A percentile compares a stretch with the other conserved stretches of the same genome.
These are phyloP conservation scores for Cutaneotrichosporon sp. DNA, from an alignment of 1,284 basidiomycete species.

Conservation along the genomic window DNA sequence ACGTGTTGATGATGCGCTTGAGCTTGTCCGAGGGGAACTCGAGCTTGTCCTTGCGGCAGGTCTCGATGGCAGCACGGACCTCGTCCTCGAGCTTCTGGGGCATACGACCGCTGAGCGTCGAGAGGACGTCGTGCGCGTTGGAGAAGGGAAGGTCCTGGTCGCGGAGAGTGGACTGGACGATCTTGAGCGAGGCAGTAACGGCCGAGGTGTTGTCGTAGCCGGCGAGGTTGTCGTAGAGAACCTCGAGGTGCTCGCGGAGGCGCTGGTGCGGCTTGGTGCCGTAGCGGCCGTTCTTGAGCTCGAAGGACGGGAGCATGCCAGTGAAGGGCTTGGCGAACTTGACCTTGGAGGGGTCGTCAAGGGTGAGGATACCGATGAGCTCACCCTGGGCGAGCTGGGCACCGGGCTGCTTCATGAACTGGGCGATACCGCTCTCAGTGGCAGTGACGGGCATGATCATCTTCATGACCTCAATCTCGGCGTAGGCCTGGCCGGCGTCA, in stretches of 20 bases:
- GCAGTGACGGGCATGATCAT: constrained; percentile 99
- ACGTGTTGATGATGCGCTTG: constrained; percentile 67
- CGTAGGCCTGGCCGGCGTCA: constrained; percentile 93
- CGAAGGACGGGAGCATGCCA: constrained; percentile 83
- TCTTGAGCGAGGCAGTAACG: constrained; percentile 46
- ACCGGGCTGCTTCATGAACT: constrained; percentile 97
- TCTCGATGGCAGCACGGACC: constrained; percentile 77
- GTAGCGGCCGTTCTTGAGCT: constrained; percentile 74
- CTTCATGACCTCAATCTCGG: constrained; percentile 99
- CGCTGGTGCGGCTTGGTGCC: constrained; percentile 92
- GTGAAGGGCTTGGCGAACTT: constrained; percentile 99
- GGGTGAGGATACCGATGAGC: constrained; percentile 93
- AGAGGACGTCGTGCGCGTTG: constrained; percentile 79
- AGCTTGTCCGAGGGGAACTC: constrained; percentile 78
- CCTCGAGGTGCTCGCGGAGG: constrained; percentile 71
- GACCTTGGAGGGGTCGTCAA: constrained; percentile 95
- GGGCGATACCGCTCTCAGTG: constrained; percentile 93
- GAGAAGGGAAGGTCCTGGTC: constrained; percentile 88
- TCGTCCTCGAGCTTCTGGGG: constrained; percentile 87
- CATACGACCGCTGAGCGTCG: constrained; percentile 89
- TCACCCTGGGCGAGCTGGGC: constrained; percentile 97
- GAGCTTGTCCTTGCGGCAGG: constrained; percentile 67
- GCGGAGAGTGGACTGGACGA: constrained; percentile 55
- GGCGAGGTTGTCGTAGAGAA: constrained; percentile 88
- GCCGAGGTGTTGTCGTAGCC: constrained; percentile 84